phyloP scores from a whole-genome alignment of 2,329 filamentous ascomycete genomes.

The Chrysosporium queenslandicum region DNA sequence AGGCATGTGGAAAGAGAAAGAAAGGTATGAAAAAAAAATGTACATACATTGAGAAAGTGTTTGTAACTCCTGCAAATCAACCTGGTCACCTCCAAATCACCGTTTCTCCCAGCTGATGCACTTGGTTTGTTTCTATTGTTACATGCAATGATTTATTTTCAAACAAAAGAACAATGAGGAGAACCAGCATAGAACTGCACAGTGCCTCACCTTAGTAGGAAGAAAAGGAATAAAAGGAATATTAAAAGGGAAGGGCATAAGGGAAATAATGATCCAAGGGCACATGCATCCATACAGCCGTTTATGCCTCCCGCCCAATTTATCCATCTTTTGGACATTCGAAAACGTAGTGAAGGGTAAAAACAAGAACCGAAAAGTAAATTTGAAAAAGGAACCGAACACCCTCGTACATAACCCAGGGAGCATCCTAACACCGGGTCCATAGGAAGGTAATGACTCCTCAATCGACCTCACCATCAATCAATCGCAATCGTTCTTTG shows the following conservation, averaged over 20 bases:
- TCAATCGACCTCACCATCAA: conserved; percentile 17
- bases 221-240: neutral
- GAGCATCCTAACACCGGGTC: neutral
- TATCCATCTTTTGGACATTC: neutral
- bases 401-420: neutral
- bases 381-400: neutral
- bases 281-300: neutral
- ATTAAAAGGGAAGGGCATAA: neutral
- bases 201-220: neutral
- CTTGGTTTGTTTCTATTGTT: conserved; percentile 9
- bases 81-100: neutral
- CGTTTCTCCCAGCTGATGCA: conserved; percentile 2
- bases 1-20: neutral
- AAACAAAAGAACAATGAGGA: conserved; percentile 1
- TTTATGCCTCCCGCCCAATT: neutral
- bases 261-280: neutral
- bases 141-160: conserved; percentile 5
- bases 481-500: conserved; percentile 35
- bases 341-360: neutral
- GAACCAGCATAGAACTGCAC: conserved; percentile 4
- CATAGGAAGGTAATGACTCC: conserved; percentile 5
- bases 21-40: neutral
- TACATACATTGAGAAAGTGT: too few relatives aligned
- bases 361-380: neutral
- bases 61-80: neutral